Evolutionary conservation across 2,329 filamentous ascomycete genomes (phyloP).

Genomic region (Phaeosphaeriaceae sp.): DNA sequence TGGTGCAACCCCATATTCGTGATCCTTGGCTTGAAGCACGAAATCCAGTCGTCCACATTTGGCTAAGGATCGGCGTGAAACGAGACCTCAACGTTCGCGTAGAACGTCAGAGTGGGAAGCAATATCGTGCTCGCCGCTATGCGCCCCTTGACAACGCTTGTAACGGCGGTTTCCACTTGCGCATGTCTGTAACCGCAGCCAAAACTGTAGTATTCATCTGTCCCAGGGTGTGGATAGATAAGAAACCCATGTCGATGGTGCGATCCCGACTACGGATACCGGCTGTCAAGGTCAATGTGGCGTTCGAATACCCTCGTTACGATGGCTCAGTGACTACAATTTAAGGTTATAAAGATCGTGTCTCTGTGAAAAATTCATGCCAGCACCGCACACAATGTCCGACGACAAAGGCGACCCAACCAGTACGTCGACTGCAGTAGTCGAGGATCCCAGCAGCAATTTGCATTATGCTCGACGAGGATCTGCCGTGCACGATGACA

Average conservation of each 20-base stretch:
- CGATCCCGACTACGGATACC: background rate
- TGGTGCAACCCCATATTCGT: conserved; percentile 8
- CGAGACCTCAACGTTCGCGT: background rate
- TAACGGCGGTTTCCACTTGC: background rate
- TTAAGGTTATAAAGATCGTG: background rate
- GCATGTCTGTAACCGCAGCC: background rate
- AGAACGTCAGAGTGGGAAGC: conserved; percentile 15
- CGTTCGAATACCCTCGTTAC: background rate
- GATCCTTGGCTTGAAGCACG: conserved; percentile 24
- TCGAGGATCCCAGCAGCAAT: conserved; percentile 3
- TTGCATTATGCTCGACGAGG: conserved; percentile 22
- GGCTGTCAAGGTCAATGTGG: background rate
- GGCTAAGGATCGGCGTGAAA: conserved; percentile 11
- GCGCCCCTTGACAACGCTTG: background rate
- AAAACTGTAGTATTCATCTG: background rate
- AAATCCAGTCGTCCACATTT: conserved; percentile 7
- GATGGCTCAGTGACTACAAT: background rate
- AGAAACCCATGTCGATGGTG: background rate
- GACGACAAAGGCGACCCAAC: conserved; percentile 1
- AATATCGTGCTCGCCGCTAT: conserved; percentile 18
- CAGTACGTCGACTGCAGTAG: conserved; percentile 6
- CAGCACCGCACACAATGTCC: background rate
- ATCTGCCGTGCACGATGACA: conserved; percentile 9
- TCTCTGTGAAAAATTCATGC: background rate
- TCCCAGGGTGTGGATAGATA: background rate